Evolutionary conservation across 2,329 filamentous ascomycete species (phyloP).

Genomic region (Botrytis hyacinthi): DNA sequence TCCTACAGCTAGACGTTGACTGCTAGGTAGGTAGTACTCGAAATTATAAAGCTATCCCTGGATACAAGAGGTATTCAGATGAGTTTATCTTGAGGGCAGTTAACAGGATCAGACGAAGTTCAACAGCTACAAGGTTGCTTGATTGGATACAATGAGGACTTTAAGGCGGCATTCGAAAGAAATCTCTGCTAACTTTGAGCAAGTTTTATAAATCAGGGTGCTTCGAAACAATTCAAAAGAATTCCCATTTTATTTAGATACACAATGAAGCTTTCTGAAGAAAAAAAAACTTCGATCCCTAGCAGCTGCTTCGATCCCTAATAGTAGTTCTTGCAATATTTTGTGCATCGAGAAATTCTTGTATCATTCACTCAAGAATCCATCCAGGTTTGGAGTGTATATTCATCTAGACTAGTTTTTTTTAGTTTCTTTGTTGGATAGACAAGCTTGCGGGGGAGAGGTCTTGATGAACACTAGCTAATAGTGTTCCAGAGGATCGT

Average conservation of each 20-base stretch:
- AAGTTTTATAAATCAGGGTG: neutral
- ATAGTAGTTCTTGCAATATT: neutral
- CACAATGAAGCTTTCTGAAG: neutral
- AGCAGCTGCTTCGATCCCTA: neutral
- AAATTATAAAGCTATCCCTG: neutral
- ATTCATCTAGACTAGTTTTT: neutral
- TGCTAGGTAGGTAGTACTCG: no score
- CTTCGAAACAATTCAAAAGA: neutral
- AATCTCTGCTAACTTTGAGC: neutral
- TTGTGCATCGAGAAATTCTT: neutral
- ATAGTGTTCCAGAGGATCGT: neutral
- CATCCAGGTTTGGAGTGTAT: neutral
- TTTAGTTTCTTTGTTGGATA: no score
- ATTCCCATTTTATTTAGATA: accelerated
- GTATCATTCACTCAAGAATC: neutral
- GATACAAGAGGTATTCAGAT: neutral
- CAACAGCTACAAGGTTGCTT: neutral
- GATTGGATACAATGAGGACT: neutral
- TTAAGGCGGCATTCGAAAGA: neutral
- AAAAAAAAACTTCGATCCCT: no score
- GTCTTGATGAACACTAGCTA: neutral
- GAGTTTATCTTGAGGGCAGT: neutral
- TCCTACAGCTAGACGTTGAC: no score
- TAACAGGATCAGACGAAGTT: neutral
- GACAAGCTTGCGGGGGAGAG: neutral